These are phyloP conservation scores for Aphanomyces invadans DNA, from an alignment of 352 stramenopile species.

Conservation along the genomic window DNA sequence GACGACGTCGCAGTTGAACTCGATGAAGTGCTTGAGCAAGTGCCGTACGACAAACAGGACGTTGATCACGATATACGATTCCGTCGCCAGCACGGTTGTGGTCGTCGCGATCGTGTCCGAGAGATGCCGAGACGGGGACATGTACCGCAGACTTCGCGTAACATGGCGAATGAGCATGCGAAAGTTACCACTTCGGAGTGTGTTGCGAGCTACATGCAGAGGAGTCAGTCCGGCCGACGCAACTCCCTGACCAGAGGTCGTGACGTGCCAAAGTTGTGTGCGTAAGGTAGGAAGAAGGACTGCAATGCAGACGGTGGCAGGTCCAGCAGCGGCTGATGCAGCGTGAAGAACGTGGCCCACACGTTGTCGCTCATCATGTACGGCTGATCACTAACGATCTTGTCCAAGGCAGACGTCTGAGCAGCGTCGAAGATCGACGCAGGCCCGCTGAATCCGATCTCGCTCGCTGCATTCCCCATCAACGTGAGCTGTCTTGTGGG, in stretches of 20 bases:
- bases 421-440: slow-evolving; percentile 11
- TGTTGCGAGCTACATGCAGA: slow-evolving; percentile 45
- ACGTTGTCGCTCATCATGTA: slow-evolving; percentile 44
- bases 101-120: not conserved
- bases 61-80: slow-evolving; percentile 52
- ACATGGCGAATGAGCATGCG: slow-evolving; percentile 48
- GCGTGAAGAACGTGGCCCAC: slow-evolving; percentile 42
- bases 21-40: slow-evolving; percentile 64
- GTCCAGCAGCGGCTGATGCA: slow-evolving; percentile 37
- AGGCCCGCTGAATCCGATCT: not conserved
- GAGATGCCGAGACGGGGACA: not conserved
- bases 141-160: not conserved
- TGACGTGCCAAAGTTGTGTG: slow-evolving; percentile 47
- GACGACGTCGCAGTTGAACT: slow-evolving; percentile 38
- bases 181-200: slow-evolving; percentile 62
- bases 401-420: slow-evolving; percentile 58
- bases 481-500: not conserved
- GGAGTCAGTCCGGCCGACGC: not conserved
- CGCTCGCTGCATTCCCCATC: slow-evolving; percentile 10
- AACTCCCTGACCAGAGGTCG: slow-evolving; percentile 4
- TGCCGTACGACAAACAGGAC: slow-evolving; percentile 65
- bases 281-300: slow-evolving; percentile 52
- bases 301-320: slow-evolving; percentile 54
- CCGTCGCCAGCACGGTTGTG: slow-evolving; percentile 30
- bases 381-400: slow-evolving; percentile 48